Percentiles rank a stretch among this genome's conserved stretches.
Evolutionary conservation across 2,329 filamentous ascomycete genomes (phyloP).

Genomic region (Curvularia verruculosa): DNA sequence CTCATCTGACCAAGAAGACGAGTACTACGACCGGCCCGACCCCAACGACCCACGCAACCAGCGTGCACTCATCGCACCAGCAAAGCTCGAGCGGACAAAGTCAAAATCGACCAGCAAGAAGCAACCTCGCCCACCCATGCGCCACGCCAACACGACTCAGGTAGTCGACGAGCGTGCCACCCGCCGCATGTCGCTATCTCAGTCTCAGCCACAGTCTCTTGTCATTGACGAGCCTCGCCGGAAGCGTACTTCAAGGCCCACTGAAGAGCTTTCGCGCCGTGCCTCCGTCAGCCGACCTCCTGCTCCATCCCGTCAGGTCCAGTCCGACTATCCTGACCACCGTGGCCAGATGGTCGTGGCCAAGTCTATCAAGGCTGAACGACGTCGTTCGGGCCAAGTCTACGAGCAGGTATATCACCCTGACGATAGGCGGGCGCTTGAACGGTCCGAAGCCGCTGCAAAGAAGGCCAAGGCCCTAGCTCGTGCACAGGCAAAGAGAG

Average conservation of each 20-base stretch:
- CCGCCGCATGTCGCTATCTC: slow-evolving; percentile 15
- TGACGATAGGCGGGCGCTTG: background rate
- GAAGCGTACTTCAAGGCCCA: slow-evolving; percentile 21
- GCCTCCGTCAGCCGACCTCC: slow-evolving; percentile 41
- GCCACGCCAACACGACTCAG: slow-evolving; percentile 36
- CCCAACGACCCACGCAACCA: slow-evolving; percentile 11
- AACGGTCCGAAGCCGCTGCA: background rate
- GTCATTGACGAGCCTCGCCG: slow-evolving; percentile 21
- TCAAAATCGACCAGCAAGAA: slow-evolving; percentile 13
- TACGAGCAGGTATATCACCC: slow-evolving; percentile 29
- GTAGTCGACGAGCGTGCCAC: slow-evolving; percentile 17
- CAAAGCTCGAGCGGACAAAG: slow-evolving; percentile 20
- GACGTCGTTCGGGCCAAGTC: slow-evolving; percentile 39
- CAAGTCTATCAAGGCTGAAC: slow-evolving; percentile 30
- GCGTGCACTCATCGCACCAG: slow-evolving; percentile 36
- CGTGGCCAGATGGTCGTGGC: slow-evolving; percentile 33
- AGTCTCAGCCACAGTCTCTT: slow-evolving; percentile 18
- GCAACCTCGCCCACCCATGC: slow-evolving; percentile 30
- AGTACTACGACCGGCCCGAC: slow-evolving; percentile 21
- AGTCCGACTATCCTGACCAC: slow-evolving; percentile 36
- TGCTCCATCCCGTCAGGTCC: slow-evolving; percentile 42
- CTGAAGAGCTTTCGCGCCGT: slow-evolving; percentile 29
- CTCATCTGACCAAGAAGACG: slow-evolving; percentile 25
- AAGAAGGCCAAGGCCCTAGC: slow-evolving; percentile 5
- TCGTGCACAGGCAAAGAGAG: slow-evolving; percentile 4